Base-by-base conservation (phyloP, 169 alveolate genomes). In the Cryptosporidium ubiquitum region DNA sequence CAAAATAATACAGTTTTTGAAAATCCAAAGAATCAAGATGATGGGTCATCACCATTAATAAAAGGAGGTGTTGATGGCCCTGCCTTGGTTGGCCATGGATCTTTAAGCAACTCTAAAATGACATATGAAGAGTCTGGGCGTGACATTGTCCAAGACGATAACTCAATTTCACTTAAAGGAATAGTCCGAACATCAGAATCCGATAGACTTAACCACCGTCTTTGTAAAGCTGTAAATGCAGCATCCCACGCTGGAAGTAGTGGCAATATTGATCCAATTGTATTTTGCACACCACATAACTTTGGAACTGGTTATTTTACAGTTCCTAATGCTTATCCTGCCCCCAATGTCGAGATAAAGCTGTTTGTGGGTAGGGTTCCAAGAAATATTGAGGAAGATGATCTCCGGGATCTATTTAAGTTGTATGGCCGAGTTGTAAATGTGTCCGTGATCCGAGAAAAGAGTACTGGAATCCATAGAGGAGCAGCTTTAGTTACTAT, bases 261-360 rank as follows among this genome's bases (percentile, higher is more conserved):
- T 55, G 16, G 16, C 5, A 55, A 26, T 55, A n/a, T 55, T 55
- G 66, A 55, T 55, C 66, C 66, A 23, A 55, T 55, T 1, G 66
- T 55, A 2, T 26, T 55, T n/a, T 55, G 66, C n/a, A 2, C 66
- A n/a, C 37, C 66, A 20, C 66, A 55, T 26, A 55, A 26, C 37
- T 55, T 55, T 55, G 66, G 66, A 23, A 12, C 66, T 0, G 69
- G 57, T n/a, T 37, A 79, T 29, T 79, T 51, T 49, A 31, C 58
- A 4, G 23, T 79, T n/a, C 89, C 89, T n/a, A 42, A 51, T 26
- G 89, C 79, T 37, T 64, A 60, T 64, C 97, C 97, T 29, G 97
- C 97, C 29, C 98, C 98, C n/a, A 96, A 96, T 33, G 97, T 94
- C 26, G 96, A 94, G 69, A 94, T 96, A 71, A 95, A 95, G 92